phyloP scores from a whole-genome alignment of 2,329 filamentous ascomycete genomes.

The Lachnellula hyalina region DNA sequence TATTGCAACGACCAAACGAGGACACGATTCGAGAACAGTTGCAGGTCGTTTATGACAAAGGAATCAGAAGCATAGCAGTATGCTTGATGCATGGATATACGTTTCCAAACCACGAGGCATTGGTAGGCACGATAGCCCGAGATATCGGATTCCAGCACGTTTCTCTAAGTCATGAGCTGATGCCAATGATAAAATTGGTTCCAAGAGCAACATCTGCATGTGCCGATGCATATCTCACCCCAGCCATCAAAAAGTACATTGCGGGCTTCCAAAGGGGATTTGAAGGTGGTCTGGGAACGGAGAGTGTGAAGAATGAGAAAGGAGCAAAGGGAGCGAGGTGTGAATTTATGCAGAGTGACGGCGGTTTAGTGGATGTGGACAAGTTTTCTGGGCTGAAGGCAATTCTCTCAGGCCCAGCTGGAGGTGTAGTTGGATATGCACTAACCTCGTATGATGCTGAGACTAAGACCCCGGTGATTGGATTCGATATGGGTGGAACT shows the following conservation, averaged over 20 bases:
- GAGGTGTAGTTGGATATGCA: constrained; percentile 88
- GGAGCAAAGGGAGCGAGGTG: constrained; percentile 70
- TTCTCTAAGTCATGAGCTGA: constrained; percentile 72
- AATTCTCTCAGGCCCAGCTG: constrained; percentile 85
- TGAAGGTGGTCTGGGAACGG: constrained; percentile 69
- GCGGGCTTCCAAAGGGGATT: constrained; percentile 76
- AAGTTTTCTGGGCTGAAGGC: constrained; percentile 77
- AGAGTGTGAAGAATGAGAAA: constrained; percentile 62
- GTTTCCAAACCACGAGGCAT: constrained; percentile 77
- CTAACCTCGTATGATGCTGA: constrained; percentile 82
- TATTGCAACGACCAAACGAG: constrained; percentile 58
- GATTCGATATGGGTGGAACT: constrained; percentile 94
- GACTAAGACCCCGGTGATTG: constrained; percentile 81
- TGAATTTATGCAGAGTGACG: constrained; percentile 84
- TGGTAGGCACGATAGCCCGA: constrained; percentile 69
- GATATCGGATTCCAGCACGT: constrained; percentile 82
- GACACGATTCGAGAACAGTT: constrained; percentile 53
- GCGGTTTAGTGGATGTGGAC: constrained; percentile 63
- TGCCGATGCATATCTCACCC: constrained; percentile 71
- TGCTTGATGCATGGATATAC: constrained; percentile 92
- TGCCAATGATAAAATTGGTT: constrained; percentile 75
- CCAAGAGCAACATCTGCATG: constrained; percentile 65
- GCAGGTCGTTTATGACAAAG: constrained; percentile 61
- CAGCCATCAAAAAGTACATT: constrained; percentile 66
- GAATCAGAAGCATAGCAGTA: constrained; percentile 78